phyloP scores from a whole-genome alignment of 2,329 filamentous ascomycete genomes.

The Diplodia corticola region DNA sequence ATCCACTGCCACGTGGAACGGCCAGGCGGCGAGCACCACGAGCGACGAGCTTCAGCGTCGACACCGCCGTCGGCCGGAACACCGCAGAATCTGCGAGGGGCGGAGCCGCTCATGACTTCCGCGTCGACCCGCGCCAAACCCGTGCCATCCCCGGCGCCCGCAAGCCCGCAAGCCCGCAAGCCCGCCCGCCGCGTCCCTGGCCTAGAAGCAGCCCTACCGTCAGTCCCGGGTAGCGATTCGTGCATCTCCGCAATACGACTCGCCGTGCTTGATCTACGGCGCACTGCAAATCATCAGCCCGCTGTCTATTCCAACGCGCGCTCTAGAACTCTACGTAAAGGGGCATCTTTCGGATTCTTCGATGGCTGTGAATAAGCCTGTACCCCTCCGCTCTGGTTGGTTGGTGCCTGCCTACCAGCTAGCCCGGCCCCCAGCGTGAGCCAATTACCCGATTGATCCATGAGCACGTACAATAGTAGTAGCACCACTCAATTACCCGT shows the following conservation, averaged over 20 bases:
- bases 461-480: background rate
- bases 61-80: background rate
- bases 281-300: conserved; percentile 7
- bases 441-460: background rate
- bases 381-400: background rate
- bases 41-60: background rate
- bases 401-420: background rate
- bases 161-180: no score
- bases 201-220: background rate
- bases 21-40: background rate
- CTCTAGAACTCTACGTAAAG: no score
- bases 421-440: background rate
- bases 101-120: background rate
- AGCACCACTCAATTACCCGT: background rate
- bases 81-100: background rate
- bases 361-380: no score
- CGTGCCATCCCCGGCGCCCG: background rate
- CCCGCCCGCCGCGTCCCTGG: background rate
- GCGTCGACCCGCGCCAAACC: background rate
- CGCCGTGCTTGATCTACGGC: background rate
- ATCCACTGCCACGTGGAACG: conserved; percentile 4
- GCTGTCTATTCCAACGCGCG: background rate
- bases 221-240: background rate
- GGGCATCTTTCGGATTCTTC: no score
- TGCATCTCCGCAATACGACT: background rate